Conservation (phyloP, 108 stramenopile species). For the Nannochloropsis salina region DNA sequence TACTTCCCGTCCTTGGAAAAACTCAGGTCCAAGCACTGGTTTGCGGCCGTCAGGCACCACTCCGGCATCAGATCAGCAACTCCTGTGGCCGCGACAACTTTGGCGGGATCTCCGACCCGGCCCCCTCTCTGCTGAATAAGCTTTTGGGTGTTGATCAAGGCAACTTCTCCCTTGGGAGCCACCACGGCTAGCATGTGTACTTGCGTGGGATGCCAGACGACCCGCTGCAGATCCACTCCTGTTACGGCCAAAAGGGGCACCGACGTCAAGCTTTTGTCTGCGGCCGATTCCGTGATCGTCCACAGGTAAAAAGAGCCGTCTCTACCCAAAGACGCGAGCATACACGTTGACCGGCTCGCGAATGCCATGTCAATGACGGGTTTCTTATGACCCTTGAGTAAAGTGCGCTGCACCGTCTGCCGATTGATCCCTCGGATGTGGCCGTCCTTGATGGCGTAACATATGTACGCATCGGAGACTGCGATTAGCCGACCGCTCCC, state of each 20-base stretch:
- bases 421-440: constrained; percentile 4
- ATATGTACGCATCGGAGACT: background rate
- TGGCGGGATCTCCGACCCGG: background rate
- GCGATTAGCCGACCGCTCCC: background rate
- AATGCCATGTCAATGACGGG: background rate
- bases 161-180: background rate
- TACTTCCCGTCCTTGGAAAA: background rate
- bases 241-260: constrained; percentile 1
- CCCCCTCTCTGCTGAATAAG: background rate
- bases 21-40: background rate
- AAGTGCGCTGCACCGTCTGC: constrained; percentile 16
- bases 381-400: constrained; percentile 8
- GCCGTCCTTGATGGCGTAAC: background rate
- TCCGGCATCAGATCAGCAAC: background rate
- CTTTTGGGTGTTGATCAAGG: constrained; percentile 5
- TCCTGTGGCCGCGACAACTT: background rate
- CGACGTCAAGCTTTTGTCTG: background rate
- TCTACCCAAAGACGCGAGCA: background rate
- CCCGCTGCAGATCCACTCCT: background rate
- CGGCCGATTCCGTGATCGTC: background rate
- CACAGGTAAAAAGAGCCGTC: background rate
- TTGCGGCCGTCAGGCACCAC: background rate
- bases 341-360: background rate
- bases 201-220: background rate
- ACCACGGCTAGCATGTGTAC: background rate